phyloP scores from a whole-genome alignment of 768 basidiomycete genomes.

The Cyclocybe cylindracea region DNA sequence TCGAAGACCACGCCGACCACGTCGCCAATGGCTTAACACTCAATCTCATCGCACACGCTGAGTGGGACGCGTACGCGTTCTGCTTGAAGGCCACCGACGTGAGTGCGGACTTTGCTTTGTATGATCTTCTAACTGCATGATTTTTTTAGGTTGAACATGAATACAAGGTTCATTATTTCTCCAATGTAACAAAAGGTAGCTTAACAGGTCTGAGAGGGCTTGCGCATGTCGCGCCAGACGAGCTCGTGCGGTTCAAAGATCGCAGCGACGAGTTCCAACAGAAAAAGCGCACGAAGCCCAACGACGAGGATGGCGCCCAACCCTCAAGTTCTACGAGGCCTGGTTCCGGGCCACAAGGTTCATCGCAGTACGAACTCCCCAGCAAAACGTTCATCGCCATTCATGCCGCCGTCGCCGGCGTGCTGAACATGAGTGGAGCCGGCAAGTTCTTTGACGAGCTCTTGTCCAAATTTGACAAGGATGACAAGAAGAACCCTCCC shows the following conservation, averaged over 20 bases:
- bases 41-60: too few relatives aligned
- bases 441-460: slow-evolving; percentile 18
- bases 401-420: slow-evolving; percentile 16
- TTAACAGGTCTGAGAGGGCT: not conserved
- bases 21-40: too few relatives aligned
- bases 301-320: too few relatives aligned
- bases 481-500: not conserved
- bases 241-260: slow-evolving; percentile 12
- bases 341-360: not conserved
- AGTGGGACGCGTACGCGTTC: too few relatives aligned
- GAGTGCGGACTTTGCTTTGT: too few relatives aligned
- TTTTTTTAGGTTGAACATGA: not conserved
- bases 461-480: slow-evolving; percentile 4
- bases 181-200: slow-evolving; percentile 9
- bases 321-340: slow-evolving; percentile 1
- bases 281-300: not conserved
- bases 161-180: not conserved
- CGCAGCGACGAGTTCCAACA: slow-evolving; percentile 8
- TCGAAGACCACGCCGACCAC: too few relatives aligned
- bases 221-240: slow-evolving; percentile 1
- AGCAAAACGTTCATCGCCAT: slow-evolving; percentile 9
- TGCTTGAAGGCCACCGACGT: too few relatives aligned
- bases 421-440: slow-evolving; percentile 15
- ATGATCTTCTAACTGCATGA: too few relatives aligned
- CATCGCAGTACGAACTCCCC: slow-evolving; percentile 11